phyloP scores from a whole-genome alignment of 768 basidiomycete species.

The Panaeolus papilionaceus region DNA sequence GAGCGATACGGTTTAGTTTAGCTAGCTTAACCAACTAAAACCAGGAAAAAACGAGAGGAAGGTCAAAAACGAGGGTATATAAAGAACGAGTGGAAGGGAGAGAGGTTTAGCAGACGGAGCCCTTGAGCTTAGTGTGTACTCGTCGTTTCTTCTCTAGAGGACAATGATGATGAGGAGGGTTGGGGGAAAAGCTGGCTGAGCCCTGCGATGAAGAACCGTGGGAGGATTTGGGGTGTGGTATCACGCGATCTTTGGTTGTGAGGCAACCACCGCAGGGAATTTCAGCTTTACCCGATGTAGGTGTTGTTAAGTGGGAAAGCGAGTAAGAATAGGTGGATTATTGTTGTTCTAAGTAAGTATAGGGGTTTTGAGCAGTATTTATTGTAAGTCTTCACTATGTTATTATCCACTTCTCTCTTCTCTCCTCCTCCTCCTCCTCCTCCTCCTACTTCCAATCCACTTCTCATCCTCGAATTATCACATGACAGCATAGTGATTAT shows the following conservation, averaged over 20 bases:
- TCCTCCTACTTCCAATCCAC: neutral
- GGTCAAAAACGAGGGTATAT: slow-evolving; percentile 2
- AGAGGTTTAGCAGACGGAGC: neutral
- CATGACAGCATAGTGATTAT: no score
- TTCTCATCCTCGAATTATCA: no score
- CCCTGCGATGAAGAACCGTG: neutral
- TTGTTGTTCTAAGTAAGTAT: no score
- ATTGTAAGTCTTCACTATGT: neutral
- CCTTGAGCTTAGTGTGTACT: no score
- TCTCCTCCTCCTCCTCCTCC: neutral
- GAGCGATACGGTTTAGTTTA: neutral
- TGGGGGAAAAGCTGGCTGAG: neutral
- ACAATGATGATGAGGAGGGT: no score
- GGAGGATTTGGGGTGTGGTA: neutral
- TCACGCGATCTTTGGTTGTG: neutral
- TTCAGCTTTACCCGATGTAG: no score
- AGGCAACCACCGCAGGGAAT: no score
- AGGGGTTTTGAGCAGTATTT: neutral
- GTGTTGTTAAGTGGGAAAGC: no score
- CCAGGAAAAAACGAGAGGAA: neutral
- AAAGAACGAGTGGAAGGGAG: neutral
- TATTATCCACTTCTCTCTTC: neutral
- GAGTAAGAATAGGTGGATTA: no score
- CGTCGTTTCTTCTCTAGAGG: no score
- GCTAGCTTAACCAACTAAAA: neutral